Percentiles rank a stretch among this genome's conserved stretches.
phyloP scores from a whole-genome alignment of 805 yeast genomes.

The Candida nanaspora region DNA sequence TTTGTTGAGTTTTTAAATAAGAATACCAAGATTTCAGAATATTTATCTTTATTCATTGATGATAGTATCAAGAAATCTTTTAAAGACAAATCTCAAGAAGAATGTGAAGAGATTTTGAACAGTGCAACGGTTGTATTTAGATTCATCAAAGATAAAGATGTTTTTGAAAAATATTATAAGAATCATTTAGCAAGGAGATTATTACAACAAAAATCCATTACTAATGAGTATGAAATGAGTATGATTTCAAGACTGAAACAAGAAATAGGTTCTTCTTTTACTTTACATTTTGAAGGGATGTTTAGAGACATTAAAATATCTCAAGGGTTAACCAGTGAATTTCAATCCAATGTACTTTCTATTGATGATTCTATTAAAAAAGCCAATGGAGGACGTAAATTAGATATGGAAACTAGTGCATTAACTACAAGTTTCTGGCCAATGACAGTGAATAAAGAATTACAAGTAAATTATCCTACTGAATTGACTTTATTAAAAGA shows the following conservation, averaged over 20 bases:
- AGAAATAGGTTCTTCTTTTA: conserved; percentile 74
- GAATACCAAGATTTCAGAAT: conserved; percentile 43
- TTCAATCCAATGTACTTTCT: conserved; percentile 16
- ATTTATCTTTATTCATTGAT: conserved; percentile 50
- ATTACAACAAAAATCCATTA: conserved; percentile 36
- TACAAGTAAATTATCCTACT: conserved; percentile 33
- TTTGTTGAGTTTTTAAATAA: conserved; percentile 55
- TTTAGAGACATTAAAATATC: conserved; percentile 68
- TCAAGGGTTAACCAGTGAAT: conserved; percentile 36
- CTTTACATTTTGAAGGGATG: conserved; percentile 82
- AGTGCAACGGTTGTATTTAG: conserved; percentile 57
- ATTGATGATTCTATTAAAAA: conserved; percentile 9
- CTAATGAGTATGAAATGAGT: conserved; percentile 59
- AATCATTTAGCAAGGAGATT: conserved; percentile 81
- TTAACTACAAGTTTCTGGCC: conserved; percentile 69
- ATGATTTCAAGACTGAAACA: conserved; percentile 61
- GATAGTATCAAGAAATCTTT: conserved; percentile 43
- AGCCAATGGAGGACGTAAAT: conserved; percentile 24
- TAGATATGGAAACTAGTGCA: conserved; percentile 42
- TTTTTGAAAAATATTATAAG: conserved; percentile 79
- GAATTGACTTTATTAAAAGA: conserved; percentile 34
- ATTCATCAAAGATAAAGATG: conserved; percentile 72
- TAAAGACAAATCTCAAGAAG: conserved; percentile 38
- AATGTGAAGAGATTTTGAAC: conserved; percentile 39
- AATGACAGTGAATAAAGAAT: conserved; percentile 33